phyloP scores from a whole-genome alignment of 352 stramenopile genomes.

The Pythium utonaiense region DNA sequence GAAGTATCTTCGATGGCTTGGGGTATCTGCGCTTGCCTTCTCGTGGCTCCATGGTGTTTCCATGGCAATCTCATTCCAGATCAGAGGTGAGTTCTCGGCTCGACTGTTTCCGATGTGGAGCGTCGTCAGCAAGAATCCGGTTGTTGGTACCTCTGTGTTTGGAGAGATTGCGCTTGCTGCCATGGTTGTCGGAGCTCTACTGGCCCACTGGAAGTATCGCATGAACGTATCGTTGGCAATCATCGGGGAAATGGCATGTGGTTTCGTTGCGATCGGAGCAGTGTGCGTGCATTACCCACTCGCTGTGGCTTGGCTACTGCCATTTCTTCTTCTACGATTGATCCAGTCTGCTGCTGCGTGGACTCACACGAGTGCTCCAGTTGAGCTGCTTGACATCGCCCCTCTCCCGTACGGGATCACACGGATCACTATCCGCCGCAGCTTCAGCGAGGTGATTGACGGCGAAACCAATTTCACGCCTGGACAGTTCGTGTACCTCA shows the following conservation, averaged over 20 bases:
- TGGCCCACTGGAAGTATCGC: slow-evolving; percentile 15
- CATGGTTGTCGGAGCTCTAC: slow-evolving; percentile 23
- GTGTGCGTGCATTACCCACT: slow-evolving; percentile 25
- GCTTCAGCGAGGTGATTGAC: neutral
- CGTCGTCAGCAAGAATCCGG: slow-evolving; percentile 9
- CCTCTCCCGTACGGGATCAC: slow-evolving; percentile 30
- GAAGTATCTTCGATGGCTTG: slow-evolving; percentile 31
- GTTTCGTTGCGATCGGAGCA: neutral
- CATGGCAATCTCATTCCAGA: slow-evolving; percentile 20
- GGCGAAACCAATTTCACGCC: slow-evolving; percentile 14
- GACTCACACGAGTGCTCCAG: slow-evolving; percentile 18
- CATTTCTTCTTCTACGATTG: slow-evolving; percentile 22
- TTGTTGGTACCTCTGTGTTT: slow-evolving; percentile 21
- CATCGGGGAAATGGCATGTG: too few relatives aligned
- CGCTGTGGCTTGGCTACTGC: slow-evolving; percentile 27
- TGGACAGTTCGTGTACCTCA: slow-evolving; percentile 31
- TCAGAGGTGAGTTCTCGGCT: slow-evolving; percentile 10
- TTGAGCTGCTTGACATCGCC: slow-evolving; percentile 30
- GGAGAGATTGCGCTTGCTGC: slow-evolving; percentile 24
- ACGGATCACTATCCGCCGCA: slow-evolving; percentile 16
- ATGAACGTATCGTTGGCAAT: neutral
- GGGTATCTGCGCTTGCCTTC: slow-evolving; percentile 4
- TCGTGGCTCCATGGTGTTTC: slow-evolving; percentile 23
- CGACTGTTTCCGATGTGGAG: slow-evolving; percentile 26
- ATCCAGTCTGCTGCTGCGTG: slow-evolving; percentile 13